phyloP scores from a whole-genome alignment of 768 basidiomycete species.

The Russula abietina region DNA sequence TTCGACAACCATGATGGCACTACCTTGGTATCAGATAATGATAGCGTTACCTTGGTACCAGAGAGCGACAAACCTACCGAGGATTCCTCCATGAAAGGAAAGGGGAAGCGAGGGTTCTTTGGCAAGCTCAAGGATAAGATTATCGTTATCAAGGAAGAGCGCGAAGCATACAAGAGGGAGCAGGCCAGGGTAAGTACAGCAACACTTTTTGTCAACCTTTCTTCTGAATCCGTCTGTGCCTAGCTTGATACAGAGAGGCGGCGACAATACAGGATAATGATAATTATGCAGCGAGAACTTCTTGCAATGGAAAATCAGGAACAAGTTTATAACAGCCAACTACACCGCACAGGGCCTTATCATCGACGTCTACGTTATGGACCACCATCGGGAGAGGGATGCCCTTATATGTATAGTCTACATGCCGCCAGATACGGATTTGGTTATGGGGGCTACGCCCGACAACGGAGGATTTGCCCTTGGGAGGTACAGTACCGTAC shows the following conservation, averaged over 20 bases:
- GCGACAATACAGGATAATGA: not conserved
- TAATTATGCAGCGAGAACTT: not conserved
- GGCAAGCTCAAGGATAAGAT: conserved; percentile 58
- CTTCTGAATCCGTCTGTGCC: not conserved
- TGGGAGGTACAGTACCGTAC: conserved; percentile 30
- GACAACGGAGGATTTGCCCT: conserved; percentile 6
- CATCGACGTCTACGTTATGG: conserved; percentile 25
- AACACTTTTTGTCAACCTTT: not conserved
- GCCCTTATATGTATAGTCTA: conserved; percentile 20
- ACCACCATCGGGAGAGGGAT: conserved; percentile 28
- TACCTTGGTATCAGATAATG: conserved; percentile 25
- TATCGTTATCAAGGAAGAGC: conserved; percentile 58
- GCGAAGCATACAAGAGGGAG: conserved; percentile 40
- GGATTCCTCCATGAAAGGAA: conserved; percentile 4
- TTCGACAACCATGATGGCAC: conserved; percentile 19
- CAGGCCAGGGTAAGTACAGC: conserved; percentile 30
- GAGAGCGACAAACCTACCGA: too few relatives aligned
- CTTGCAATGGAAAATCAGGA: conserved; percentile 2
- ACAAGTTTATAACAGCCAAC: conserved; percentile 8
- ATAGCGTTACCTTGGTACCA: too few relatives aligned
- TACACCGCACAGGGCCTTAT: conserved; percentile 1
- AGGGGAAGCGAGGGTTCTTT: conserved; percentile 48
- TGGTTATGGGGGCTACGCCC: conserved; percentile 5
- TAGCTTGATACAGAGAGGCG: conserved; percentile 19
- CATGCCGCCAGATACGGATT: conserved; percentile 21